Conservation (phyloP, 2,329 filamentous ascomycete genomes). For the Pseudogymnoascus sp. region DNA sequence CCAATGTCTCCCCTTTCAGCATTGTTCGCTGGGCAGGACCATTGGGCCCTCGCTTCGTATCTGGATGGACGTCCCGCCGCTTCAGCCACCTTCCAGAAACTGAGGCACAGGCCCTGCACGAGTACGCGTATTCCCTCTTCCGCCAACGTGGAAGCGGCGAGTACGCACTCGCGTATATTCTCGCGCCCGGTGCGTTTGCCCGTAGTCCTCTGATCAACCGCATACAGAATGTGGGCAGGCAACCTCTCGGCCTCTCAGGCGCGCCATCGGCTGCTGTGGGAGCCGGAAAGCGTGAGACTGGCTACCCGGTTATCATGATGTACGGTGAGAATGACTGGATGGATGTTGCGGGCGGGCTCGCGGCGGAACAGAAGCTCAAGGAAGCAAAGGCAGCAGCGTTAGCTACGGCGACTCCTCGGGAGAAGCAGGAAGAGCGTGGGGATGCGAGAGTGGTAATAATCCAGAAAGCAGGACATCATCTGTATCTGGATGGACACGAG, state of each 20-base stretch:
- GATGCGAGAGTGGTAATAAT: conserved; percentile 77
- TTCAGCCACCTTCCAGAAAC: conserved; percentile 79
- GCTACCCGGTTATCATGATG: conserved; percentile 82
- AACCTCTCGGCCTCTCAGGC: conserved; percentile 33
- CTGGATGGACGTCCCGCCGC: conserved; percentile 86
- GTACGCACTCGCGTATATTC: conserved; percentile 85
- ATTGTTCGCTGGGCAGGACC: conserved; percentile 83
- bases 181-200: conserved; percentile 89
- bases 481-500: conserved; percentile 64
- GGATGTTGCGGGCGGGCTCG: conserved; percentile 81
- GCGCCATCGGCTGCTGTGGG: neutral
- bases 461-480: conserved; percentile 61
- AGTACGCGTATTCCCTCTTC: conserved; percentile 93
- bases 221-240: conserved; percentile 80
- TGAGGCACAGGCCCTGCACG: conserved; percentile 79
- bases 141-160: conserved; percentile 86
- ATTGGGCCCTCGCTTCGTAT: conserved; percentile 83
- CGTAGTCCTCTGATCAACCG: conserved; percentile 79
- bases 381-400: conserved; percentile 56
- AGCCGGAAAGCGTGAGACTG: conserved; percentile 38
- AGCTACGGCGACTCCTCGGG: conserved; percentile 55
- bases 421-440: conserved; percentile 66
- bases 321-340: conserved; percentile 99
- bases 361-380: conserved; percentile 71
- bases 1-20: conserved; percentile 91